Evolutionary conservation across 1,284 basidiomycete genomes (phyloP), one percentile per base, ranked within the genome.

Genomic region (Leucoagaricus sp.): DNA sequence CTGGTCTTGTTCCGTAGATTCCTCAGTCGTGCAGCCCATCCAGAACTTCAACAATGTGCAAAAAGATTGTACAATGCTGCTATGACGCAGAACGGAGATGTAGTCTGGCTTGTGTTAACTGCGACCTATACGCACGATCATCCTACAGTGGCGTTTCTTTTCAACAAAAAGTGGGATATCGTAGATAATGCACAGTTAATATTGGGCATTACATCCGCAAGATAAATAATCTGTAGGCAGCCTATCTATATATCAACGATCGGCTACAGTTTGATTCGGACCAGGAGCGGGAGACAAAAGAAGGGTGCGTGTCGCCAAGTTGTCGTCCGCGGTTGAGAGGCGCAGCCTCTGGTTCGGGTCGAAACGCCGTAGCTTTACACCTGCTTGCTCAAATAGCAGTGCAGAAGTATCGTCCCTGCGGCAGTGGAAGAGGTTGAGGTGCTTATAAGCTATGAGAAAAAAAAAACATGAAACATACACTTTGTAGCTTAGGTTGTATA

Each of bases 401-500:
- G 92, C 91, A 1, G 91, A 92, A 1, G 86, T 89, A 52, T 89
- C 88, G 65, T 96, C 94, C 54, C 90, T 93, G 23, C 8, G 4
- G 63, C 17, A 25, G 58, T 7, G 28, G 33, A 23, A 45, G n/a
- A 3, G 26, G 10, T 31, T 3, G 21, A 57, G 38, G 33, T n/a
- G 60, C 29, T 21, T 44, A 50, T 41, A 53, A 23, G 36, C 46
- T 44, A 40, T 49, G 23, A 36, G 28, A 53, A 40, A 19, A 49
- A 26, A 53, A 26, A 38, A 25, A 36, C n/a, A n/a, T n/a, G n/a
- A 23, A 15, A 76, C 86, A 66, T 73, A 95, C 94, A 98, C 93
- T 77, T 93, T 94, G 74, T 99, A 99, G 58, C 88, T 89, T 54
- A 98, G 77, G 72, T 96, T 96, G 71, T 99, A 99, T 4, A 99